These are phyloP conservation scores for Aspergillus tamarii DNA, from an alignment of 2,329 filamentous ascomycete species.

Conservation along the genomic window DNA sequence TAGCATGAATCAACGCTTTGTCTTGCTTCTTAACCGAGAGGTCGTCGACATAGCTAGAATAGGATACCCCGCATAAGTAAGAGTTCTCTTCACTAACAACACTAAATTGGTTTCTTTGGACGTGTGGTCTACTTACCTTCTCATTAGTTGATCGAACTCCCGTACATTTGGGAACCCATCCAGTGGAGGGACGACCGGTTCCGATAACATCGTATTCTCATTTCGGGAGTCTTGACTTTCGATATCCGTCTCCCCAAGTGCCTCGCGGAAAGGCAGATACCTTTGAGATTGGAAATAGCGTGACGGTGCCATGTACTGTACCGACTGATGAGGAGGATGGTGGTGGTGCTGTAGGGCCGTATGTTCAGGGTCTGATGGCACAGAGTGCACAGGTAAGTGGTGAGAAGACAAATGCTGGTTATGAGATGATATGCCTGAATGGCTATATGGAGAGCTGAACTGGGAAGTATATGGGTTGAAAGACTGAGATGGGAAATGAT, in stretches of 20 bases:
- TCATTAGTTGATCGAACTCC: slow-evolving; percentile 51
- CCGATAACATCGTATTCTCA: slow-evolving; percentile 47
- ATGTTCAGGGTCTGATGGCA: slow-evolving; percentile 38
- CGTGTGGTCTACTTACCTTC: slow-evolving; percentile 36
- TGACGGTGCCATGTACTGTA: slow-evolving; percentile 36
- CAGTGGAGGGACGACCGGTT: slow-evolving; percentile 46
- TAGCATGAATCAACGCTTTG: slow-evolving; percentile 55
- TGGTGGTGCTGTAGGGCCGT: slow-evolving; percentile 34
- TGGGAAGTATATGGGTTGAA: slow-evolving; percentile 43
- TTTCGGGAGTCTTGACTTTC: slow-evolving; percentile 51
- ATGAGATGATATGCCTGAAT: slow-evolving; percentile 34
- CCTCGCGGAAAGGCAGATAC: slow-evolving; percentile 41
- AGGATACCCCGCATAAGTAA: slow-evolving; percentile 5
- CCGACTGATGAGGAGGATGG: slow-evolving; percentile 17
- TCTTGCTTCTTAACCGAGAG: slow-evolving; percentile 56
- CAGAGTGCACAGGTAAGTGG: slow-evolving; percentile 37
- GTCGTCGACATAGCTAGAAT: slow-evolving; percentile 51
- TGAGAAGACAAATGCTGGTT: slow-evolving; percentile 33
- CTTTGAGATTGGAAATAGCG: slow-evolving; percentile 37
- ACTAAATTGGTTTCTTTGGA: neutral
- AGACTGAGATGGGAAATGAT: slow-evolving; percentile 37
- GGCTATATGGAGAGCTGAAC: slow-evolving; percentile 40
- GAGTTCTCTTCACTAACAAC: neutral
- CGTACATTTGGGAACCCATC: slow-evolving; percentile 51
- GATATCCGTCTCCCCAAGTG: slow-evolving; percentile 40